phyloP scores from a whole-genome alignment of 208 protist genomes.

The Kentomonas sorsogonicus region DNA sequence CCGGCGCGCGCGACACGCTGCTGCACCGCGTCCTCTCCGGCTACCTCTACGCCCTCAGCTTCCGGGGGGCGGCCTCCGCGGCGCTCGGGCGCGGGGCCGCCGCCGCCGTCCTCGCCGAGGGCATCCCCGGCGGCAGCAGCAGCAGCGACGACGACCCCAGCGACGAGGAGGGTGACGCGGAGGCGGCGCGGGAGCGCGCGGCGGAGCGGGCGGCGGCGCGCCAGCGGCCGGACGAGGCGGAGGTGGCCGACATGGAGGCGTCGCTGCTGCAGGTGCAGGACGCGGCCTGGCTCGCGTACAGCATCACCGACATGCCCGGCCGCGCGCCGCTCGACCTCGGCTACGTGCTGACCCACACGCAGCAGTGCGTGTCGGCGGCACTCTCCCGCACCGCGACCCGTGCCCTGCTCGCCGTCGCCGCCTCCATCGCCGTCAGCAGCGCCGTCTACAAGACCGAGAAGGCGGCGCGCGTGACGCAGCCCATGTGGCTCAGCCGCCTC shows the following conservation, averaged over 20 bases:
- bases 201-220: too few relatives aligned
- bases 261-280: background rate
- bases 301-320: too few relatives aligned
- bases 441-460: conserved; percentile 16
- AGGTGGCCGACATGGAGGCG: too few relatives aligned
- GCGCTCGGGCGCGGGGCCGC: background rate
- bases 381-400: conserved; percentile 23
- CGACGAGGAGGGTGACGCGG: background rate
- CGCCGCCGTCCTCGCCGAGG: background rate
- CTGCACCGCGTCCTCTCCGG: background rate
- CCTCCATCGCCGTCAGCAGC: conserved; percentile 21
- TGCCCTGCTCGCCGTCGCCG: conserved; percentile 14
- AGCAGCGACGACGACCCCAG: background rate
- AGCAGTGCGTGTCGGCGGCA: too few relatives aligned
- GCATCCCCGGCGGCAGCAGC: background rate
- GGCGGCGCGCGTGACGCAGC: conserved; percentile 13
- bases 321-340: too few relatives aligned
- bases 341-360: too few relatives aligned
- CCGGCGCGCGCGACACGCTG: background rate
- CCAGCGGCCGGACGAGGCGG: background rate
- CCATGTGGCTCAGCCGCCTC: too few relatives aligned
- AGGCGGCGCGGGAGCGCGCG: background rate
- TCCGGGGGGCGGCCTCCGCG: too few relatives aligned
- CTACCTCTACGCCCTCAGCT: background rate
- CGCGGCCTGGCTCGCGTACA: background rate